These are phyloP conservation scores for Chromosphaera perkinsii DNA, from an alignment of 208 protist genomes.

Conservation along the genomic window DNA sequence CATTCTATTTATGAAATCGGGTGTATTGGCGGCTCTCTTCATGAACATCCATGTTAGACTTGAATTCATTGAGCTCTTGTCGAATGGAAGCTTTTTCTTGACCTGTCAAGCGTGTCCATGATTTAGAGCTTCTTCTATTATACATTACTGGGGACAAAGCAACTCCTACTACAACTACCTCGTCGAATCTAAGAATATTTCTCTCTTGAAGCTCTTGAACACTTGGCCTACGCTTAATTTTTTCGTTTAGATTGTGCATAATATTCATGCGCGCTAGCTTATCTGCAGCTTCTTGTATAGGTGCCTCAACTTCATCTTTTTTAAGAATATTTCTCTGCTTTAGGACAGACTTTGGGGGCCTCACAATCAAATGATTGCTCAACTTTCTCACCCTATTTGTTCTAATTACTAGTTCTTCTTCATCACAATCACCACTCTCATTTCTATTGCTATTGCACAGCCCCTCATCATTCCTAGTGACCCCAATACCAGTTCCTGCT, in stretches of 20 bases:
- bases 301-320: no score
- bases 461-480: no score
- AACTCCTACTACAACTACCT: neutral
- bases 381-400: no score
- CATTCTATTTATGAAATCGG: neutral
- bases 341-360: no score
- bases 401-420: no score
- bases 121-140: neutral
- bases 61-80: slow-evolving; percentile 17
- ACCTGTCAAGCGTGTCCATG: slow-evolving; percentile 7
- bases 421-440: no score
- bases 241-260: neutral
- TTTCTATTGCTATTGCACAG: no score
- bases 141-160: neutral
- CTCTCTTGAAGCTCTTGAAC: neutral
- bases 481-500: no score
- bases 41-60: slow-evolving; percentile 4
- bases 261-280: no score
- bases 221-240: neutral
- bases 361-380: no score
- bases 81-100: slow-evolving; percentile 8
- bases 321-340: no score
- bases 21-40: neutral
- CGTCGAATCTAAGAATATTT: slow-evolving; percentile 4
- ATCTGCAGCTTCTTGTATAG: no score